Evolutionary conservation across 441 rosid genomes (phyloP), one percentile per base, ranked within the genome.

Genomic region (Brassica hybrid): DNA sequence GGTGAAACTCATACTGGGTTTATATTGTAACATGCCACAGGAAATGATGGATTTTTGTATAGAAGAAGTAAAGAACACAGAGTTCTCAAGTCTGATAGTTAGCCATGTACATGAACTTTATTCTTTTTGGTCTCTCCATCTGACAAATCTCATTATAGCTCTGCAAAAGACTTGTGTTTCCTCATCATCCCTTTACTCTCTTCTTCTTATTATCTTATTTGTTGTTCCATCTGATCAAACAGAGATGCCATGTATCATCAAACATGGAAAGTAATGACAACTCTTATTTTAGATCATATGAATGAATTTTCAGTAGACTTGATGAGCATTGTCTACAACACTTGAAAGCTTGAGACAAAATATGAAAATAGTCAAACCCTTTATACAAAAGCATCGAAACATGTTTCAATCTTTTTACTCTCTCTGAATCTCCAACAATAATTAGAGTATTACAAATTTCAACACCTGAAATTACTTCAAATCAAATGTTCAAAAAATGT

Each of bases 101-200:
- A 41, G 94, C 95, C 74, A 80, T 86, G 73, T 85, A 88, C 83
- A 89, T 88, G 73, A 86, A 80, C 73, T 78, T 88, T 32, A 78
- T 81, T 54, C 86, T 83, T 69, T 82, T 76, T 1, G 86, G 84
- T 71, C 71, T 85, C 38, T 68, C 77, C 84, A 21, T 65, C 65
- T 1, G 78, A 74, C 16, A 59, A 83, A 61, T 79, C 86, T 32
- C 77, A 84, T 64, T 14, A 83, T 54, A 76, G 77, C 50, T 82
- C 88, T n/a, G 79, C 83, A 16, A 68, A 80, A 23, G 88, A 74
- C 67, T 88, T 87, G 56, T 82, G 85, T 80, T 90, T 95, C 76
- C 98, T 87, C n/a, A n/a, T n/a, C n/a, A n/a, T n/a, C n/a, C n/a
- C n/a, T n/a, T n/a, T n/a, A n/a, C n/a, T n/a, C n/a, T 27, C 34